Base-by-base conservation (phyloP, 352 stramenopile genomes). In the Phytophthora cactorum region DNA sequence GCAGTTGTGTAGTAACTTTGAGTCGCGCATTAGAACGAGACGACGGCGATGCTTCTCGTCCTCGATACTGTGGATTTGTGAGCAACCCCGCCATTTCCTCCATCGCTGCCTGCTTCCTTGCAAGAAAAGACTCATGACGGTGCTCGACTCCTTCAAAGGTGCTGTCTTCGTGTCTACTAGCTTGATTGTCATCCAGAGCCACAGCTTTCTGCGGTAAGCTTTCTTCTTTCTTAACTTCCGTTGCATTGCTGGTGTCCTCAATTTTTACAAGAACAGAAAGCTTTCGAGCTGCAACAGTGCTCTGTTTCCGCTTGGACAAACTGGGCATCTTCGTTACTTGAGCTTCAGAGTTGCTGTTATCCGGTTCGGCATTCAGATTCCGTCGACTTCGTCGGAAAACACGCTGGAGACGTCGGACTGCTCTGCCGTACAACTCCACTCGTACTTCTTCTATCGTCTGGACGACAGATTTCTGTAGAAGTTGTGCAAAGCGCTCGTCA, bases 381-480 rank as follows among this genome's bases (percentile, higher is more conserved):
- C 28, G 27, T 63, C 76, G 65, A 39, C 83, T 90, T 4, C 63
- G 68, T 1, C 84, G 77, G 51, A 92, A 92, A n/a, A 89, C 59
- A 1, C 70, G 81, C 55, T 92, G 84, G 22, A 92, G 58, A n/a
- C 72, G 77, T 47, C 78, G 81, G 10, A 88, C 82, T 1, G 82
- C 82, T 39, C 49, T 72, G 38, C 88, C 84, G 59, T 92, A 90
- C 53, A 92, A 60, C 9, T 75, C 82, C 45, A 81, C 62, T 3
- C 81, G 78, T 14, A 91, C 82, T 60, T 89, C 81, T 41, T 89
- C 81, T 31, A 91, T 81, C 8, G 84, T 66, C 41, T 79, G 67
- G 0, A 49, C 53, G 22, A 91, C 59, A 5, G 82, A 66, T 39
- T 84, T 88, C 12, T 78, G 70, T 8, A 87, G 61, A 7, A 86